A percentile compares a stretch with the other conserved stretches of the same genome.
Conservation (phyloP, 306 rosid species). For the Trifolium subterraneum region DNA sequence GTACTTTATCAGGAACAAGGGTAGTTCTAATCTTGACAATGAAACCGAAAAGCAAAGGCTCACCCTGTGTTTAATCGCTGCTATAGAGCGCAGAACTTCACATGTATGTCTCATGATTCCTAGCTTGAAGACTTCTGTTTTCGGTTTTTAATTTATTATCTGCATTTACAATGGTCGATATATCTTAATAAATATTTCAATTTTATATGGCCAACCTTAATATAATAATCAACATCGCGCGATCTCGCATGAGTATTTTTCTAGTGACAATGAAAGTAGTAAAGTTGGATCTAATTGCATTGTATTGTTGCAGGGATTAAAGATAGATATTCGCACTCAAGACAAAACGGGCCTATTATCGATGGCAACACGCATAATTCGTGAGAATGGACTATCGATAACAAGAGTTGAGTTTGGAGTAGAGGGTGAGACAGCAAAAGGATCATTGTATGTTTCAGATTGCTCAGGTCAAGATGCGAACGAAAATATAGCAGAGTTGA, state of each 20-base stretch:
- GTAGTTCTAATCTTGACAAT: background rate
- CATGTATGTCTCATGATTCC: background rate
- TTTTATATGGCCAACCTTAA: no score
- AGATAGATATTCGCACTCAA: background rate
- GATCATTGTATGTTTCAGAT: background rate
- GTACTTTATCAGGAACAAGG: background rate
- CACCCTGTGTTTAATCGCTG: conserved; percentile 7
- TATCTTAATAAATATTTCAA: no score
- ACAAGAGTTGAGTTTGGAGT: conserved; percentile 5
- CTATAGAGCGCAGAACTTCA: conserved; percentile 2
- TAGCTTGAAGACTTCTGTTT: background rate
- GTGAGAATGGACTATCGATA: conserved; percentile 6
- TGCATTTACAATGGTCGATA: background rate
- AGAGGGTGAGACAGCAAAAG: background rate
- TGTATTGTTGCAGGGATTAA: background rate
- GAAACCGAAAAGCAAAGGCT: conserved; percentile 2
- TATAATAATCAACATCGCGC: no score
- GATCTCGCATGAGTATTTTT: no score
- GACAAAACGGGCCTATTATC: background rate
- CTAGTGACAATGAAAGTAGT: background rate
- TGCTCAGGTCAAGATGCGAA: conserved; percentile 1
- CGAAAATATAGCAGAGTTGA: background rate
- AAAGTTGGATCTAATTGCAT: background rate
- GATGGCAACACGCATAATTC: background rate
- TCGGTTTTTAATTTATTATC: background rate